A percentile compares a stretch with the other conserved stretches of the same genome.
Evolutionary conservation across 2,329 filamentous ascomycete species (phyloP).

Genomic region (Colletotrichum sp.): DNA sequence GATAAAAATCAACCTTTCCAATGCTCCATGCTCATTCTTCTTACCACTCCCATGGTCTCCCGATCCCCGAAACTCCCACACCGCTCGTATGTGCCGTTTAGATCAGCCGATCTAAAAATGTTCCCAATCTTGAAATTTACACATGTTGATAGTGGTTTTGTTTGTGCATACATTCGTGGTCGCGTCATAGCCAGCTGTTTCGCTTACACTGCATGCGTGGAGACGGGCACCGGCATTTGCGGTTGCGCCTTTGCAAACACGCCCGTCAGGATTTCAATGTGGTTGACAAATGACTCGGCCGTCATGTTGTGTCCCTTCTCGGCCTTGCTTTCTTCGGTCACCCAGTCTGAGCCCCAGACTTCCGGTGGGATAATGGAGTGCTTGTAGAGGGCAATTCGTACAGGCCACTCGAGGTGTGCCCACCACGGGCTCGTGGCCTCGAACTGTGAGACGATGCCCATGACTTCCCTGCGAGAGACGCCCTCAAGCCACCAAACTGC

Average conservation of each 20-base stretch:
- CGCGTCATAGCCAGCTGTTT: constrained; percentile 10
- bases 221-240: constrained; percentile 26
- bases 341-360: constrained; percentile 61
- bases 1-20: not conserved
- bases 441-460: constrained; percentile 65
- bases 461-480: constrained; percentile 68
- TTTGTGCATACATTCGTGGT: not conserved
- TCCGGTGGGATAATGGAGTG: constrained; percentile 57
- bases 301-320: constrained; percentile 30
- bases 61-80: not conserved
- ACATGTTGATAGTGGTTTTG: not conserved
- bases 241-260: constrained; percentile 36
- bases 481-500: constrained; percentile 73
- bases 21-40: not conserved
- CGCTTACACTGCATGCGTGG: constrained; percentile 12
- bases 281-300: constrained; percentile 40
- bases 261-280: constrained; percentile 51
- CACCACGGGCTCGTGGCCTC: constrained; percentile 65
- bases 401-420: constrained; percentile 66
- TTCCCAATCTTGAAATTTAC: not conserved
- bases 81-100: not conserved
- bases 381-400: constrained; percentile 64
- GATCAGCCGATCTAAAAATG: not conserved
- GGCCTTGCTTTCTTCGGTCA: constrained; percentile 43
- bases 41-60: not conserved